Evolutionary conservation across 352 stramenopile species (phyloP).

Genomic region (Globisporangium polare): DNA sequence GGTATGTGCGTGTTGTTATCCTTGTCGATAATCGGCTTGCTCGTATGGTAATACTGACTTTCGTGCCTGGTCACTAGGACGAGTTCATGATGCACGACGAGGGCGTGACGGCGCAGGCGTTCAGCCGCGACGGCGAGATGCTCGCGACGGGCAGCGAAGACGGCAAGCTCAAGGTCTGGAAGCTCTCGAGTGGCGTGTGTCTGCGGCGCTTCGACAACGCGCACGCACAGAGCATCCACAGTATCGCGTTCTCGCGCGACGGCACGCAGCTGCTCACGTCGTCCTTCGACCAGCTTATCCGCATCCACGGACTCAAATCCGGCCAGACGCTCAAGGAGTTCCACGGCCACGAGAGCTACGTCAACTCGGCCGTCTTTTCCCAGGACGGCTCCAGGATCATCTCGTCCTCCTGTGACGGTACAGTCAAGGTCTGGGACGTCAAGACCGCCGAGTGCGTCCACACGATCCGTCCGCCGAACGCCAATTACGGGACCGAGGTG

Average conservation of each 20-base stretch:
- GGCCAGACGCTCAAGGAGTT: slow-evolving; percentile 94
- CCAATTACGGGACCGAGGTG: slow-evolving; percentile 51
- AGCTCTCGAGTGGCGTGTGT: slow-evolving; percentile 86
- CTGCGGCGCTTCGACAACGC: slow-evolving; percentile 87
- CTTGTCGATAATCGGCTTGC: not conserved
- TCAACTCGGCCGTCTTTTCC: slow-evolving; percentile 87
- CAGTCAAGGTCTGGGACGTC: slow-evolving; percentile 87
- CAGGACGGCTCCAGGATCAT: slow-evolving; percentile 72
- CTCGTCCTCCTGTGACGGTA: slow-evolving; percentile 89
- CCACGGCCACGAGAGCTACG: slow-evolving; percentile 89
- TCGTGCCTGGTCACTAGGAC: slow-evolving; percentile 31
- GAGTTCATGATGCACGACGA: slow-evolving; percentile 93
- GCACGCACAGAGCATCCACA: slow-evolving; percentile 78
- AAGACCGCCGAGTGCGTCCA: slow-evolving; percentile 80
- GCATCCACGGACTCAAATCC: slow-evolving; percentile 93
- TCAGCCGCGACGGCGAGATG: slow-evolving; percentile 84
- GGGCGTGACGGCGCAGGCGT: slow-evolving; percentile 82
- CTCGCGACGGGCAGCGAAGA: slow-evolving; percentile 86
- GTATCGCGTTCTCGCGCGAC: slow-evolving; percentile 88
- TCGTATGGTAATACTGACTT: not conserved
- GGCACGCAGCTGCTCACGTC: slow-evolving; percentile 88
- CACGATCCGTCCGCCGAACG: slow-evolving; percentile 66
- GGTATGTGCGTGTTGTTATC: slow-evolving; percentile 18
- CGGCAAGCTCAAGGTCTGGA: slow-evolving; percentile 92
- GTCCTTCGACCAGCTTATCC: slow-evolving; percentile 86